Base-by-base conservation (phyloP, 345 rosid genomes). In the Eucalyptus guilfoylei region DNA sequence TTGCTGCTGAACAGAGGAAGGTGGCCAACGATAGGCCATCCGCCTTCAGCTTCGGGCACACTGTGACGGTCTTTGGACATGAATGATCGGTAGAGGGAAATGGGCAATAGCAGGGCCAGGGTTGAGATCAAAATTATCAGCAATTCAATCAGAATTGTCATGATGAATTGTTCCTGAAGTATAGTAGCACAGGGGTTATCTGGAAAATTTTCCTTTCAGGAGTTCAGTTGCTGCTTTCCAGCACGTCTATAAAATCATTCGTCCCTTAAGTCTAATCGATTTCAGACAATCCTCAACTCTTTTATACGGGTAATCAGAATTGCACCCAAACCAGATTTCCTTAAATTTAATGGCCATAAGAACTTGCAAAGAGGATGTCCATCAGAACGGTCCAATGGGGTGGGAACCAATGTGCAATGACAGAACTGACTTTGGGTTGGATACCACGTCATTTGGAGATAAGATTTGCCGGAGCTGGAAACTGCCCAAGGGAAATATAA, bases 11-110 rank as follows among this genome's bases (percentile, higher is more conserved):
- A 88, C 76, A 93, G 93, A 85, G 91, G 93, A 89, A 91, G 55
- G 85, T 93, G 94, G 4, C 95, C 95, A 26, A 93, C 89, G 28
- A 93, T 42, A 37, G 93, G 95, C 93, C 92, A 92, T 24, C 93
- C 89, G 42, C 94, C 92, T 5, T 83, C 80, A 0, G 88, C 94
- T 86, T 92, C 90, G 8, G 93, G 94, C 37, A 85, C 91, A 23
- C 45, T 60, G 86, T 88, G 54, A 26, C 40, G 87, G 3, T 86
- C 81, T 37, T 72, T 72, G 44, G 81, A 72, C 81, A 37, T 34
- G 45, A 3, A 42, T 10, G 45, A 72, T 37, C 45, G 81, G 81
- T 72, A 72, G 26, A 72, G 83, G 24, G 83, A 37, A 40, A 85
- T 87, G 88, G 69, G 45, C 28, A 72, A 21, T 37, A 72, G 83